Conservation (phyloP, 2,329 filamentous ascomycete species). For the Pezizomycotina sp. region DNA sequence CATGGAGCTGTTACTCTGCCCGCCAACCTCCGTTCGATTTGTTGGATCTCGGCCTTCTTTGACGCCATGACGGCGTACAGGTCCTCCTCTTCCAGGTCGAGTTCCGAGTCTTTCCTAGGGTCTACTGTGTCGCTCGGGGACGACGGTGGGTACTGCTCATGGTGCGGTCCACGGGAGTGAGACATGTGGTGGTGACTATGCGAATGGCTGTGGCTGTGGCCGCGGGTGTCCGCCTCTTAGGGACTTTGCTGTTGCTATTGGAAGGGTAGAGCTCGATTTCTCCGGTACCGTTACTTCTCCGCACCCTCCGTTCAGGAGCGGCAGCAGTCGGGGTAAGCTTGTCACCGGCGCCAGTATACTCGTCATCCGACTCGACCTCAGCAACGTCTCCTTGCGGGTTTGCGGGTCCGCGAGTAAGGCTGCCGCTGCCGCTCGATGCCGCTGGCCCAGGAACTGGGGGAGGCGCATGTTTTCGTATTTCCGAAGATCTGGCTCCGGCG, state of each 20-base stretch:
- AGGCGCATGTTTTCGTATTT: constrained; percentile 14
- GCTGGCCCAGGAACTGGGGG: constrained; percentile 14
- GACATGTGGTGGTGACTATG: too few relatives aligned
- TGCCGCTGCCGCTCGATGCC: constrained; percentile 15
- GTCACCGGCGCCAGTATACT: too few relatives aligned
- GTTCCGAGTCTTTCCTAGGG: constrained; percentile 15
- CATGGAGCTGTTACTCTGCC: constrained; percentile 4
- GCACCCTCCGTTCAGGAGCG: too few relatives aligned
- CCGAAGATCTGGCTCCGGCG: constrained; percentile 6
- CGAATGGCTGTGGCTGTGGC: too few relatives aligned
- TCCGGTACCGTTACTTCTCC: too few relatives aligned
- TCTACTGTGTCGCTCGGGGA: constrained; percentile 6
- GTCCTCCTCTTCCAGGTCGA: constrained; percentile 17
- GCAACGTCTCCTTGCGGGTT: constrained; percentile 6
- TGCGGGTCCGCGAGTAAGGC: constrained; percentile 15
- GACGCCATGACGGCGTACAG: constrained; percentile 18
- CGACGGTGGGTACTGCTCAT: constrained; percentile 10
- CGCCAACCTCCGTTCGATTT: constrained; percentile 12
- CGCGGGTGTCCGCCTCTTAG: too few relatives aligned
- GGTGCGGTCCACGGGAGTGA: too few relatives aligned
- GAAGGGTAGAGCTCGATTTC: too few relatives aligned
- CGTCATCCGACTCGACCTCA: constrained; percentile 10
- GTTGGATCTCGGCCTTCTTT: constrained; percentile 15
- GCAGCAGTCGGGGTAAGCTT: too few relatives aligned
- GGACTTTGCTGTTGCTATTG: too few relatives aligned